A percentile compares a stretch with the other conserved stretches of the same genome.
phyloP scores from a whole-genome alignment of 2,329 filamentous ascomycete genomes.

The Aspergillus viridinutans region DNA sequence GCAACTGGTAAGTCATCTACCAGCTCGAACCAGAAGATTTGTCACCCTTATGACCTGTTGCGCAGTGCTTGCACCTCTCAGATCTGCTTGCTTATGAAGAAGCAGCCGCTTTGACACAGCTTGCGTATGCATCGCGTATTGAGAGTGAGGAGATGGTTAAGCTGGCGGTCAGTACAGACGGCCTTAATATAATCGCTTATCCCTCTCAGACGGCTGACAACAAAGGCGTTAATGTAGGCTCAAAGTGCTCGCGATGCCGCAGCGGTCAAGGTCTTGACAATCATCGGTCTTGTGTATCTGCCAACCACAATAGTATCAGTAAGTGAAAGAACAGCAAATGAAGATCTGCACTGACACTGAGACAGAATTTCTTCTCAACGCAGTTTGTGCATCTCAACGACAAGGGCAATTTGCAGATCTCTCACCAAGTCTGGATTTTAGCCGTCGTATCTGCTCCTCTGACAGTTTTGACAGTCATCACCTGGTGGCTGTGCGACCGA shows the following conservation, averaged over 20 bases:
- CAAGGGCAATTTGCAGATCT: slow-evolving; percentile 5
- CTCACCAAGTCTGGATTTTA: slow-evolving; percentile 9
- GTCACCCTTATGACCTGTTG: neutral
- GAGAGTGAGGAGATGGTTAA: slow-evolving; percentile 6
- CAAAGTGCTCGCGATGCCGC: slow-evolving; percentile 5
- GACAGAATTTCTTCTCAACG: slow-evolving; percentile 13
- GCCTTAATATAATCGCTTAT: neutral
- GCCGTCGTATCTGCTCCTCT: slow-evolving; percentile 7
- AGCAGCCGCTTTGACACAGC: slow-evolving; percentile 2
- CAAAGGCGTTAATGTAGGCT: neutral
- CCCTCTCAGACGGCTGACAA: neutral
- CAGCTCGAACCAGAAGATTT: neutral
- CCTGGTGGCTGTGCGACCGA: slow-evolving; percentile 8
- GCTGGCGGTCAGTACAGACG: slow-evolving; percentile 6
- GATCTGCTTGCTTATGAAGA: slow-evolving; percentile 10
- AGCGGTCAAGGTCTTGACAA: slow-evolving; percentile 11
- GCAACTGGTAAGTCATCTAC: slow-evolving; percentile 3
- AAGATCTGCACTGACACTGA: neutral
- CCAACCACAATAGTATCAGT: slow-evolving; percentile 12
- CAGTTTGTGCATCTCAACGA: slow-evolving; percentile 9
- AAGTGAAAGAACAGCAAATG: neutral
- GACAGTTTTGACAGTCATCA: slow-evolving; percentile 4
- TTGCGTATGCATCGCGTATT: slow-evolving; percentile 1
- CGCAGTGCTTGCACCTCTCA: neutral
- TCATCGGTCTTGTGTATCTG: slow-evolving; percentile 10